Evolutionary conservation across 2,329 filamentous ascomycete genomes (phyloP).

Genomic region (Xenosphaeropsis pyriputrescens): DNA sequence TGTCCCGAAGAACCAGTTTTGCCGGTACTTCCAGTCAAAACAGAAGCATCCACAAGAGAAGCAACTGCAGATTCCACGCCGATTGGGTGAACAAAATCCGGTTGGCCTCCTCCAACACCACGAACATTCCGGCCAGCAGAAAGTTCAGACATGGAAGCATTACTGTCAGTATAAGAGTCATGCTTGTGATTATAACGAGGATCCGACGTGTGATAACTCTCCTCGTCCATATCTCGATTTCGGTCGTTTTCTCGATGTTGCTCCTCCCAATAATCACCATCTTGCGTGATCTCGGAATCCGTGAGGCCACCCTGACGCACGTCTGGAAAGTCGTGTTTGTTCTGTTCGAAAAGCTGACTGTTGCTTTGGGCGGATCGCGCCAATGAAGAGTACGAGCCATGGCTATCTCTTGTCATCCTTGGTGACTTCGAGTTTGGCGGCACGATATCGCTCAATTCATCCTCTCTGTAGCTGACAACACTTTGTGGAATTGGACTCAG

Average conservation of each 20-base stretch:
- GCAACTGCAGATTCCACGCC: slow-evolving; percentile 84
- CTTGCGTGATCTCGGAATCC: slow-evolving; percentile 29
- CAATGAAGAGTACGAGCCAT: slow-evolving; percentile 46
- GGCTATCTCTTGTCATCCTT: slow-evolving; percentile 12
- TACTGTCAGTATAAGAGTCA: slow-evolving; percentile 40
- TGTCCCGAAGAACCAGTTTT: slow-evolving; percentile 29
- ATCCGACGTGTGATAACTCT: slow-evolving; percentile 43
- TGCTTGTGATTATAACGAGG: slow-evolving; percentile 38
- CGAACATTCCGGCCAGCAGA: slow-evolving; percentile 23
- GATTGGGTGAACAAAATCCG: slow-evolving; percentile 59
- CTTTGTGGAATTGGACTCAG: slow-evolving; percentile 76
- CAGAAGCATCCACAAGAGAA: slow-evolving; percentile 68
- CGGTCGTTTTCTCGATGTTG: slow-evolving; percentile 18
- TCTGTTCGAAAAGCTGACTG: slow-evolving; percentile 7
- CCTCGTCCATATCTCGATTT: slow-evolving; percentile 35
- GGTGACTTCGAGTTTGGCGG: slow-evolving; percentile 12
- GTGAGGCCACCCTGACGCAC: slow-evolving; percentile 18
- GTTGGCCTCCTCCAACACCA: slow-evolving; percentile 44
- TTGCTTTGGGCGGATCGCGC: slow-evolving; percentile 22
- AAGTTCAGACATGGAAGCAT: slow-evolving; percentile 34
- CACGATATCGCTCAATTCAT: slow-evolving; percentile 29
- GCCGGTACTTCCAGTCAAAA: slow-evolving; percentile 35
- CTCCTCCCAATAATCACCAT: slow-evolving; percentile 17
- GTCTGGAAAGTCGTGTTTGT: slow-evolving; percentile 17
- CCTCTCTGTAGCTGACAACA: slow-evolving; percentile 72